These are phyloP conservation scores for Jatropha multifida DNA, from an alignment of 441 rosid species.

Conservation along the genomic window DNA sequence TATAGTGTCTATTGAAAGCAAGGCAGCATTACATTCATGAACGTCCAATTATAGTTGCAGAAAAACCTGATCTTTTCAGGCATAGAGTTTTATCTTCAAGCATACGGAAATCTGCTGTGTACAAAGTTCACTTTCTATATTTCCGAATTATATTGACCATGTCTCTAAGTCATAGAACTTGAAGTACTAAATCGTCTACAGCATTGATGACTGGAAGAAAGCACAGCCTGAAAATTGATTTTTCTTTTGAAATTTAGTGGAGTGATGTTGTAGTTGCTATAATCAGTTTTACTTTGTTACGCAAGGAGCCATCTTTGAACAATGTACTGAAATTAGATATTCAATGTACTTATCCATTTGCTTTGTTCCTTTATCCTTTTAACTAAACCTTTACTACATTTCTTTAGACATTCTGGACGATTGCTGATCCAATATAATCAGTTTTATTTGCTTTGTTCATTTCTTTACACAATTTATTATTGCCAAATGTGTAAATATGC, in stretches of 20 bases:
- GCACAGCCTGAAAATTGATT: neutral
- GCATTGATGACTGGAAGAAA: neutral
- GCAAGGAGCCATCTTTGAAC: neutral
- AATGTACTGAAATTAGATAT: neutral
- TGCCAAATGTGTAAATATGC: too few species aligned
- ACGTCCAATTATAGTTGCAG: neutral
- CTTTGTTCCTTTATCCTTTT: neutral
- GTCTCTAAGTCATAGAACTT: neutral
- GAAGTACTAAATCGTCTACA: neutral
- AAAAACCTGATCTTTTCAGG: neutral
- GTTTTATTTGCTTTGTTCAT: too few species aligned
- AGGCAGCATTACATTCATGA: neutral
- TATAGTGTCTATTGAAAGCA: neutral
- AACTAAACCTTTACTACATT: neutral
- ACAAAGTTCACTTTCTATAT: slow-evolving; percentile 4
- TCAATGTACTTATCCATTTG: neutral
- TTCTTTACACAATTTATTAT: too few species aligned
- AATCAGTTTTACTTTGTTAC: neutral
- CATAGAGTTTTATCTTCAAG: neutral
- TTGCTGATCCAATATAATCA: too few species aligned
- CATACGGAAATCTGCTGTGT: slow-evolving; percentile 14
- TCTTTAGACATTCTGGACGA: neutral
- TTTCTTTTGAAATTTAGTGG: neutral
- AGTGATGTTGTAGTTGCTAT: neutral
- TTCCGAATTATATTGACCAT: neutral